Evolutionary conservation across 2,329 filamentous ascomycete species (phyloP), one percentile per base, ranked within the genome.

Genomic region (Coniochaeta pulveracea): DNA sequence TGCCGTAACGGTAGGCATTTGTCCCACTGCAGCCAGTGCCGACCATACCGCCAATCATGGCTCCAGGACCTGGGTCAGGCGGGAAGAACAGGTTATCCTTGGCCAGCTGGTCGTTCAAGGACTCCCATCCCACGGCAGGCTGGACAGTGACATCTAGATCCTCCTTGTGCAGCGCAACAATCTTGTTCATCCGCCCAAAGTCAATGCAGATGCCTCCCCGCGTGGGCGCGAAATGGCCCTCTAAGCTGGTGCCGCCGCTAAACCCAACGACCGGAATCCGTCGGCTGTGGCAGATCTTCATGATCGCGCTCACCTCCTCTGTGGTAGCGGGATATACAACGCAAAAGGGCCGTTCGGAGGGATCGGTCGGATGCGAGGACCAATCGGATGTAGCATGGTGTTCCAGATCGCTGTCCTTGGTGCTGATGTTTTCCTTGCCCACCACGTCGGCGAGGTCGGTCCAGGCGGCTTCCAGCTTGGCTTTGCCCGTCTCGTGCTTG

Each of bases 1-100:
- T 94, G 40, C 86, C 88, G 54, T 93, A 94, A 37, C 86, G 72
- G 61, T 93, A 93, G 11, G 86, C 80, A 53, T 94, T 94, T 10
- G 86, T 94, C 38, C 86, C 86, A 49, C 67, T 73, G 60, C 69
- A 74, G 22, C 71, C 71, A 3, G 81, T 86, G 15, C 80, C 81
- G 21, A 86, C 74, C 81, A 86, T 86, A 35, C 86, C 86, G 37
- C 86, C 86, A 46, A 95, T 94, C 78, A 85, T 85, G 40, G 86
- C 86, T 12, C 86, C 85, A 34, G 88, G 86, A 34, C 86, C 88
- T 12, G 86, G 86, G 54, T 94, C 86, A 1, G 85, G 86, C 15
- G 86, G 86, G 60, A 94, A 94, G 66, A 94, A 93, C 4, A 95
- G 69, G 18, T 80, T 81, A 38, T 85, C 66, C 31, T 76, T 66